Evolutionary conservation across 176 grass and related monocot species (phyloP), one percentile per base, ranked within the genome.

Genomic region (Oryza meyeriana): DNA sequence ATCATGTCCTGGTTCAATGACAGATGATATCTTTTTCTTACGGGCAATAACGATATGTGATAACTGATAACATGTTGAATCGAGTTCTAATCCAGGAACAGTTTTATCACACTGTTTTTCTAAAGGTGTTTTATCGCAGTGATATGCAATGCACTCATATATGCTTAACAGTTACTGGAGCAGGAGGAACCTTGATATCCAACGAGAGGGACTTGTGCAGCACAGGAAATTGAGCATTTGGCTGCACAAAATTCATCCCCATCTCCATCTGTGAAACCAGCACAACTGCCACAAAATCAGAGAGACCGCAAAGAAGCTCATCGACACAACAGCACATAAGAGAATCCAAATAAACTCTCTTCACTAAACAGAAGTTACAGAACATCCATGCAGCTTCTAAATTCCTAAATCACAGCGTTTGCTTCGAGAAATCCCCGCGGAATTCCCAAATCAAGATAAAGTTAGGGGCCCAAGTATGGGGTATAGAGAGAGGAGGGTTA

Each of bases 121-220:
- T 16, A 16, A 48, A 48, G 45, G 45, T 48, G 45, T 48, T 48
- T 48, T 48, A 48, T 48, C 14, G 4, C 13, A 48, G 14, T 48
- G 3, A 42, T 42, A 42, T 42, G 40, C 40, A 42, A 42, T 22
- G 35, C 22, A 72, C 14, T 66, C 30, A 27, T 38, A 10, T 64
- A 12, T 24, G 3, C 38, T 82, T 20, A 3, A 36, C 5, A 18
- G 42, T 12, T 22, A 40, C 20, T 61, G 18, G 3, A 79, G 62
- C 10, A 38, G 24, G 62, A 42, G 1, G 16, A 66, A 97, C 94
- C 90, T 94, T 97, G 81, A 97, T 92, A 32, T 97, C 80, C 62
- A 94, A 68, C 1, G 90, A 87, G 70, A 91, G 22, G 28, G 90
- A 79, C 32, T 72, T 94, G 62, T 94, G 86, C 29, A 76, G 48